phyloP scores from a whole-genome alignment of 1,139 yeast species.

The Spathaspora sp. region DNA sequence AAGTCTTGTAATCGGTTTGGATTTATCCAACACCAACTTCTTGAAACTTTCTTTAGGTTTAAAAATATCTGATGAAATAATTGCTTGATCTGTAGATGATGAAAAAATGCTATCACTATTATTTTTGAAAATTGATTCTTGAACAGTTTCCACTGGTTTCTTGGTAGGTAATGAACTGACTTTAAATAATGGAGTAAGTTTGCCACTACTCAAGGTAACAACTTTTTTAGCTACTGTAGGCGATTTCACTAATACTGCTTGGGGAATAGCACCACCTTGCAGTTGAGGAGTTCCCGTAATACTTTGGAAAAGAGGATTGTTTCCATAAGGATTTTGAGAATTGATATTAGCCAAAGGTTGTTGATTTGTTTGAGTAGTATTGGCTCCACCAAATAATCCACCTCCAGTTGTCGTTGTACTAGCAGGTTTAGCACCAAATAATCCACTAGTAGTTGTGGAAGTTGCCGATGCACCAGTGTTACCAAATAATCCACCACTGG shows the following conservation, averaged over 20 bases:
- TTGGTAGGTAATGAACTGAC: constrained; percentile 20
- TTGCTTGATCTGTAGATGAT: constrained; percentile 60
- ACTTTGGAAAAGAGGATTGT: constrained; percentile 60
- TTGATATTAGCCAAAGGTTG: constrained; percentile 44
- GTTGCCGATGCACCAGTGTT: constrained; percentile 10
- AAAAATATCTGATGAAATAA: constrained; percentile 70
- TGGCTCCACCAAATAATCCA: constrained; percentile 37
- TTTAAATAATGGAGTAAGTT: constrained; percentile 47
- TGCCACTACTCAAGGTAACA: constrained; percentile 50
- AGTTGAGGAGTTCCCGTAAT: constrained; percentile 25
- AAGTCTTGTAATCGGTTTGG: constrained; percentile 13
- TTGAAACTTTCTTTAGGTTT: constrained; percentile 62
- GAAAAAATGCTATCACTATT: constrained; percentile 21
- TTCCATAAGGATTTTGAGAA: constrained; percentile 71
- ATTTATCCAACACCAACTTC: constrained; percentile 55
- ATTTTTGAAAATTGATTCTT: constrained; percentile 17
- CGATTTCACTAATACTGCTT: constrained; percentile 49
- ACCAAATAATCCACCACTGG: constrained; percentile 18
- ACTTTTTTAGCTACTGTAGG: constrained; percentile 49
- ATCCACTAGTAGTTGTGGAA: constrained; percentile 18
- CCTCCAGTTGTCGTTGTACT: constrained; percentile 17
- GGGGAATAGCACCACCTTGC: constrained; percentile 31
- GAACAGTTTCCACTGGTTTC: constrained; percentile 15
- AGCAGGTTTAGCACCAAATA: constrained; percentile 37
- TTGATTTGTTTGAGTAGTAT: constrained; percentile 9